phyloP scores from a whole-genome alignment of 768 basidiomycete genomes.

The Amanita rimosa region DNA sequence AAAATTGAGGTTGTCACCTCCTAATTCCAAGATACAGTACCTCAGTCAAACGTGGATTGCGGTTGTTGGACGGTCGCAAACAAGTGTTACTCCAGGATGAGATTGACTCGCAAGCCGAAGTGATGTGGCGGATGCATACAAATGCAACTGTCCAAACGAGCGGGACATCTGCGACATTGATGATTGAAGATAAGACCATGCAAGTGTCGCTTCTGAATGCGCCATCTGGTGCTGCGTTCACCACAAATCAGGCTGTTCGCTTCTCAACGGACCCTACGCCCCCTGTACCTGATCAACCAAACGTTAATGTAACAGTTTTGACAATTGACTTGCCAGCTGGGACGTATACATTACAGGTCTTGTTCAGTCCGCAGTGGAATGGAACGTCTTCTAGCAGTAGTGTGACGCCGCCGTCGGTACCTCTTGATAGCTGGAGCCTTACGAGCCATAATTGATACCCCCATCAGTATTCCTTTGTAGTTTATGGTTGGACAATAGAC shows the following conservation, averaged over 20 bases:
- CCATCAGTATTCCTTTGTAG: constrained; percentile 9
- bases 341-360: constrained; percentile 65
- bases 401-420: constrained; percentile 61
- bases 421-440: constrained; percentile 64
- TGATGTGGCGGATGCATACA: constrained; percentile 94
- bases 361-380: constrained; percentile 93
- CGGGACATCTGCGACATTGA: constrained; percentile 65
- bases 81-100: constrained; percentile 95
- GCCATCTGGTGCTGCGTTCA: constrained; percentile 56
- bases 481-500: not conserved
- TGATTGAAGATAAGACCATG: constrained; percentile 58
- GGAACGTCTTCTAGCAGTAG: constrained; percentile 46
- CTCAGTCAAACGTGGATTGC: constrained; percentile 76
- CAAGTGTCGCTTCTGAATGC: constrained; percentile 56
- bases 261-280: constrained; percentile 53
- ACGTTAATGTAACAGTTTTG: constrained; percentile 73
- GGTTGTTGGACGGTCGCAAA: constrained; percentile 67
- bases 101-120: constrained; percentile 40
- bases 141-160: constrained; percentile 66
- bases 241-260: constrained; percentile 40
- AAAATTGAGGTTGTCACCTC: constrained; percentile 2
- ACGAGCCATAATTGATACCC: constrained; percentile 57
- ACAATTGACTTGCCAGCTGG: constrained; percentile 61
- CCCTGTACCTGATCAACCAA: constrained; percentile 53
- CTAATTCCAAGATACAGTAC: constrained; percentile 27